These are phyloP conservation scores for Microdochium trichocladiopsis DNA, from an alignment of 2,329 filamentous ascomycete genomes.

Conservation along the genomic window DNA sequence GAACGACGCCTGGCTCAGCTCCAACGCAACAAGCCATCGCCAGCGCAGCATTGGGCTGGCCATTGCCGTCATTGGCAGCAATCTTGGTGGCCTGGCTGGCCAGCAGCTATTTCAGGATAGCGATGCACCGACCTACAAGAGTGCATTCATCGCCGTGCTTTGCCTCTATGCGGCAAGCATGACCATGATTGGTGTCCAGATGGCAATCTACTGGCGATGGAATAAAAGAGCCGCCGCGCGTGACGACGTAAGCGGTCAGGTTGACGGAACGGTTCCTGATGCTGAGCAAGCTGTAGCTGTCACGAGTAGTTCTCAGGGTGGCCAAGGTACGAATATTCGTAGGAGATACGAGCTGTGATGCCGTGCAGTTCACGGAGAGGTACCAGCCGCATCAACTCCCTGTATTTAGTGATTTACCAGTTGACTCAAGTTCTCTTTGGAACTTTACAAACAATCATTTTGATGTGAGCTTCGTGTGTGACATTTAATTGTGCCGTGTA, in stretches of 20 bases:
- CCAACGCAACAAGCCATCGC: conserved; percentile 4
- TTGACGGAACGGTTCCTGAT: not conserved
- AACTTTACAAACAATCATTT: too few relatives aligned
- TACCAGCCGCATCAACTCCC: too few relatives aligned
- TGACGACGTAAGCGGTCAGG: not conserved
- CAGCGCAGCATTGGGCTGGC: conserved; percentile 7
- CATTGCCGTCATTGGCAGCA: conserved; percentile 9
- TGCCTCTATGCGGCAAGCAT: conserved; percentile 2
- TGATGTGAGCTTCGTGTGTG: too few relatives aligned
- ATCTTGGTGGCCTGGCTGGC: conserved; percentile 5
- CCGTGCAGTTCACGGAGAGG: too few relatives aligned
- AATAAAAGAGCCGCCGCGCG: not conserved
- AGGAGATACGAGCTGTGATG: too few relatives aligned
- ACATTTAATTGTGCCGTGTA: too few relatives aligned
- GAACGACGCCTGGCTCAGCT: conserved; percentile 9
- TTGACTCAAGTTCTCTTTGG: too few relatives aligned
- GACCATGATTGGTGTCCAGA: not conserved
- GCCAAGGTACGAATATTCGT: too few relatives aligned
- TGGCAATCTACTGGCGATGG: not conserved
- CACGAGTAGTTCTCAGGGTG: too few relatives aligned
- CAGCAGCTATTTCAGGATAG: conserved; percentile 5
- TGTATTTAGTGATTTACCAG: too few relatives aligned
- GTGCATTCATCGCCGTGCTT: conserved; percentile 6
- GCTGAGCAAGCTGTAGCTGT: not conserved
- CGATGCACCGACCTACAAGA: conserved; percentile 6